phyloP scores from a whole-genome alignment of 805 yeast genomes.

The Starmerella tilneyi region DNA sequence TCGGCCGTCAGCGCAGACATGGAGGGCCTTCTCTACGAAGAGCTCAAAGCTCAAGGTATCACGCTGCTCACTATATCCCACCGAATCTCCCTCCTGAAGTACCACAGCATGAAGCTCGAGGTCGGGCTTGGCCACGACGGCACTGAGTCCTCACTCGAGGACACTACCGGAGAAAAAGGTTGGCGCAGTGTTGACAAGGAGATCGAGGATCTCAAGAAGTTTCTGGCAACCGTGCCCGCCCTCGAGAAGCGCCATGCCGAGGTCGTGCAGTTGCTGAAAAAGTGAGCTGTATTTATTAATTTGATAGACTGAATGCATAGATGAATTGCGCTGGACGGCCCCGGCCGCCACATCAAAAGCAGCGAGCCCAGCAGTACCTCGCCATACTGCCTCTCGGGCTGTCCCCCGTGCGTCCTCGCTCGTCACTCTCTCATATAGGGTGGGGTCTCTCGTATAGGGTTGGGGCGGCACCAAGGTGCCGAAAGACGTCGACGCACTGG shows the following conservation, averaged over 20 bases:
- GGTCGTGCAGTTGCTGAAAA: constrained; percentile 34
- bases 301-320: constrained; percentile 1
- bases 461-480: neutral
- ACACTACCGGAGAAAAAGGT: constrained; percentile 55
- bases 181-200: constrained; percentile 63
- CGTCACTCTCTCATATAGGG: no score
- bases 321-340: no score
- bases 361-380: no score
- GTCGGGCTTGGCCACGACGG: constrained; percentile 45
- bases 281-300: neutral
- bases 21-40: constrained; percentile 75
- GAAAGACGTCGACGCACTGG: no score
- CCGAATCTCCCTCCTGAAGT: constrained; percentile 71
- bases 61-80: constrained; percentile 76
- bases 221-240: constrained; percentile 47
- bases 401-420: no score
- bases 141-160: constrained; percentile 48
- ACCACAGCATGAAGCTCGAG: constrained; percentile 67
- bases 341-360: no score
- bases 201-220: constrained; percentile 52
- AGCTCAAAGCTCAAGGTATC: constrained; percentile 56
- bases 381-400: no score
- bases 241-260: constrained; percentile 53
- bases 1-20: constrained; percentile 84
- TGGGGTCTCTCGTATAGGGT: no score